Percentiles rank a stretch among this genome's conserved stretches.
Evolutionary conservation across 306 rosid species (phyloP).

Genomic region (Lathyrus aphaca): DNA sequence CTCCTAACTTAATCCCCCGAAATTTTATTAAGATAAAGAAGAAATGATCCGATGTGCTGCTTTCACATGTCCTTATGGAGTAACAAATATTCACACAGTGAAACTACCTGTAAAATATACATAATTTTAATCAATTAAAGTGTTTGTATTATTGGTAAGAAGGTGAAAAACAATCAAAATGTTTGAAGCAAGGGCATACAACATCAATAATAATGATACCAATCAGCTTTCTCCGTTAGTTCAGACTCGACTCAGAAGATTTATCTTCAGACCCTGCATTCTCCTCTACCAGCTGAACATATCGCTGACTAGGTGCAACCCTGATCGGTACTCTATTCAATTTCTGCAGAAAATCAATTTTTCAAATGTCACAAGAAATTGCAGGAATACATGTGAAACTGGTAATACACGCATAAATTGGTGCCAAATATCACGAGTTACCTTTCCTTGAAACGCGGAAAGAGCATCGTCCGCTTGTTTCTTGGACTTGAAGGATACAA

Average conservation of each 20-base stretch:
- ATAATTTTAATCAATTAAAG: conserved; percentile 31
- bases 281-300: conserved; percentile 56
- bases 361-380: background rate
- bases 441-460: conserved; percentile 77
- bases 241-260: conserved; percentile 47
- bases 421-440: conserved; percentile 37
- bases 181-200: conserved; percentile 35
- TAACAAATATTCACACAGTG: background rate
- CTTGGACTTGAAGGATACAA: conserved; percentile 82
- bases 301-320: conserved; percentile 67
- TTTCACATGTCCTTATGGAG: too few species aligned
- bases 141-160: conserved; percentile 6
- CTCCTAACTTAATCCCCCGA: too few species aligned
- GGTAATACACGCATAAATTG: background rate
- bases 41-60: too few species aligned
- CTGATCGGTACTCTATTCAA: conserved; percentile 79
- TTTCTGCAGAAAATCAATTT: conserved; percentile 50
- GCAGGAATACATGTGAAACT: background rate
- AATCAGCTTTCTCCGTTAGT: conserved; percentile 45
- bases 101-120: conserved; percentile 33
- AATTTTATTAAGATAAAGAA: too few species aligned
- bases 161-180: conserved; percentile 18
- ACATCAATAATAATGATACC: conserved; percentile 36
- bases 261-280: conserved; percentile 47
- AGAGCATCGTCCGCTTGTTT: conserved; percentile 82